These are phyloP conservation scores for Diaporthe vexans DNA, from an alignment of 2,329 filamentous ascomycete species.

Conservation along the genomic window DNA sequence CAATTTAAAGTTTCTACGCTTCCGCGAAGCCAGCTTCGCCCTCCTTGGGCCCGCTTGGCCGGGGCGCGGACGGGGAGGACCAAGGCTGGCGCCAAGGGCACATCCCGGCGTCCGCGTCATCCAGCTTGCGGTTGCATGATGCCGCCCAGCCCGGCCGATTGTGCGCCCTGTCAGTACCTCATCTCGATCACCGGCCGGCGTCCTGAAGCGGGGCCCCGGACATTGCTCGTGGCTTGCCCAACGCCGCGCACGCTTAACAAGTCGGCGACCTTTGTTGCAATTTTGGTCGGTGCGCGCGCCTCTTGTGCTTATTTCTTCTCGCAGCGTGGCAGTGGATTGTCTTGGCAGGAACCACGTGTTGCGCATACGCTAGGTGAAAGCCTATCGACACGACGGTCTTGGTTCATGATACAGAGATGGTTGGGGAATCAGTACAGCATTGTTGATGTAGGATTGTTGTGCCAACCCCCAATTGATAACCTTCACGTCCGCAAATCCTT, in stretches of 20 bases:
- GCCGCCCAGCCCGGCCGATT: conserved; percentile 20
- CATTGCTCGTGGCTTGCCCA: background rate
- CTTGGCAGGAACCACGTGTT: conserved; percentile 22
- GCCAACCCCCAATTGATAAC: background rate
- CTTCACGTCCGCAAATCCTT: background rate
- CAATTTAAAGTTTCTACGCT: background rate
- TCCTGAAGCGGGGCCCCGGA: background rate
- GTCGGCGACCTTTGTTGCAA: no score
- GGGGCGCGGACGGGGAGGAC: conserved; percentile 17
- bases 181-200: conserved; percentile 19
- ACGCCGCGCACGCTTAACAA: background rate
- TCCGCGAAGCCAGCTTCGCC: conserved; percentile 9
- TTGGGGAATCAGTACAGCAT: background rate
- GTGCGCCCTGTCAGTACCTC: no score
- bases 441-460: background rate
- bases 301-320: background rate
- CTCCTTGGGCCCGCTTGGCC: conserved; percentile 29
- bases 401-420: background rate
- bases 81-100: conserved; percentile 20
- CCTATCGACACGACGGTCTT: background rate
- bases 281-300: background rate
- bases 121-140: conserved; percentile 14
- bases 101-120: conserved; percentile 24
- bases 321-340: background rate
- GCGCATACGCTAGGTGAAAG: background rate